phyloP scores from a whole-genome alignment of 768 basidiomycete genomes.

The Daedaleopsis nitida region DNA sequence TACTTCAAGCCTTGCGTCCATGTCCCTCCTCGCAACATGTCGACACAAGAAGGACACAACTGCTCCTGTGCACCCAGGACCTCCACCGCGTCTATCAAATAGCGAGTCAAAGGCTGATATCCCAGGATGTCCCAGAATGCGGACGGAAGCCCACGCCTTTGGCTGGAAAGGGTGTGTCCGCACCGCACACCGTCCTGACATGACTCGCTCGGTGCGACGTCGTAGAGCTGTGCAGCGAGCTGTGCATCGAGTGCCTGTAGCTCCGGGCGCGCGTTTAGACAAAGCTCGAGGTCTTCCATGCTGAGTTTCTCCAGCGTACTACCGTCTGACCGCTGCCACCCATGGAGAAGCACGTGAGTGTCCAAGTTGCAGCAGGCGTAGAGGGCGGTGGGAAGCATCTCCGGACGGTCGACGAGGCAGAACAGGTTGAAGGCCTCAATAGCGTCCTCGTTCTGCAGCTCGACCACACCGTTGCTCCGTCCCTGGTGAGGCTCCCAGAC shows the following conservation, averaged over 20 bases:
- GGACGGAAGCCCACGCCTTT: background rate
- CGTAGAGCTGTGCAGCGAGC: background rate
- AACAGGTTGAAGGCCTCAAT: slow-evolving; percentile 5
- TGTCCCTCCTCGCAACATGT: too few relatives aligned
- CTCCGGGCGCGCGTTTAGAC: background rate
- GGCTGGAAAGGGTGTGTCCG: too few relatives aligned
- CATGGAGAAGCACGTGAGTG: background rate
- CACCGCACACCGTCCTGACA: too few relatives aligned
- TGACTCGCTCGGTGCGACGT: background rate
- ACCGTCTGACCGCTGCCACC: background rate
- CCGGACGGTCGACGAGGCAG: background rate
- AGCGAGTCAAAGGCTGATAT: too few relatives aligned
- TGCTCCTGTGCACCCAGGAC: too few relatives aligned
- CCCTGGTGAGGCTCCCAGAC: background rate
- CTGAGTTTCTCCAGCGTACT: background rate
- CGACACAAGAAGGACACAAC: too few relatives aligned
- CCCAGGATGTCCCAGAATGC: background rate
- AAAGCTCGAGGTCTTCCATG: background rate
- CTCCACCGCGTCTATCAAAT: too few relatives aligned
- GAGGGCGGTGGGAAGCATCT: slow-evolving; percentile 9
- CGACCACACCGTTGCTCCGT: background rate
- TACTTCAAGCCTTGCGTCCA: too few relatives aligned
- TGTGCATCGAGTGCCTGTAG: background rate
- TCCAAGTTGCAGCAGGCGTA: slow-evolving; percentile 6
- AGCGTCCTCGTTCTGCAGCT: background rate